Percentiles rank a stretch among this genome's conserved stretches.
Conservation (phyloP, 2,329 filamentous ascomycete species). For the Colletotrichum salicis region DNA sequence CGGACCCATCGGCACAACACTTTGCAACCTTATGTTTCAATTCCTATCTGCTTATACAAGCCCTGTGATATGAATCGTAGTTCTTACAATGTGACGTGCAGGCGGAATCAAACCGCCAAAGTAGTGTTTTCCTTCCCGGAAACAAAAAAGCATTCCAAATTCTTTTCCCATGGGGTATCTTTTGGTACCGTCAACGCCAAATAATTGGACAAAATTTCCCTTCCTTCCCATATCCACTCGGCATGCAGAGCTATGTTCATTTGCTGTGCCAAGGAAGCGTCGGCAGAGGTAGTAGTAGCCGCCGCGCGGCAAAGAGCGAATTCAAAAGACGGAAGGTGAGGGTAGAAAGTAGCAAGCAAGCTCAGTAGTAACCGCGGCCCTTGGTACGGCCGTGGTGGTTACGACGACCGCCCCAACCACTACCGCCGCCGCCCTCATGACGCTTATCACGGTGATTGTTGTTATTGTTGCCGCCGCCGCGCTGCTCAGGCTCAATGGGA, state of each 20-base stretch:
- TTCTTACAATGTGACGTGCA: not conserved
- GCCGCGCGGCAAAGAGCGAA: no score
- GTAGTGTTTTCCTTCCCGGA: not conserved
- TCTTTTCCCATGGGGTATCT: conserved; percentile 31
- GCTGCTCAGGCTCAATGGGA: conserved; percentile 49
- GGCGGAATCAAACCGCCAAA: not conserved
- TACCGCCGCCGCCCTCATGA: conserved; percentile 8
- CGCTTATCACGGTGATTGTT: conserved; percentile 25
- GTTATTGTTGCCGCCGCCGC: conserved; percentile 3
- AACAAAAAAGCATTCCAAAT: conserved; percentile 4
- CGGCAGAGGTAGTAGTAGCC: not conserved
- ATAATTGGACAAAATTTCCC: conserved; percentile 19
- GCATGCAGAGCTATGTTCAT: not conserved
- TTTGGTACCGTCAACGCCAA: conserved; percentile 26
- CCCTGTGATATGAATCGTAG: not conserved
- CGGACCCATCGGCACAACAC: not conserved
- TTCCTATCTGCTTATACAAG: not conserved
- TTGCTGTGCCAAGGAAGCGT: not conserved
- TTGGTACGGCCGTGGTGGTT: conserved; percentile 21
- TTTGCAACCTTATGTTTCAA: not conserved
- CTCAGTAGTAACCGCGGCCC: conserved; percentile 31
- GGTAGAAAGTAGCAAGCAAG: not conserved
- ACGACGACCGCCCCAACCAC: conserved; percentile 13
- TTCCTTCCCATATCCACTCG: not conserved
- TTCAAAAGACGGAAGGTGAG: not conserved